phyloP scores from a whole-genome alignment of 73 alveolate species.

The Paraurostyla sp. region DNA sequence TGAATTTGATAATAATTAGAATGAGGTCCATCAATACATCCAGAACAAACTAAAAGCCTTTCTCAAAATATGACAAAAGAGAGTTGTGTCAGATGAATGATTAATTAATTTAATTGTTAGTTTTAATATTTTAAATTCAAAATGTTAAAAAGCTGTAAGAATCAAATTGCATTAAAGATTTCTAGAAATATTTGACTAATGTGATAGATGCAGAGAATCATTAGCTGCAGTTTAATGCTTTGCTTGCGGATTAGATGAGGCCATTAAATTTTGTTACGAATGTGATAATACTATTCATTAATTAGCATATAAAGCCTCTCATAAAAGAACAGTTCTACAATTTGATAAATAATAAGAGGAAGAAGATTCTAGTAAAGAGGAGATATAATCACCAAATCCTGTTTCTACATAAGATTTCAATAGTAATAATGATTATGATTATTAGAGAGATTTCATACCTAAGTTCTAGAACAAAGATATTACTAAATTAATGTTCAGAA shows the following conservation, averaged over 20 bases:
- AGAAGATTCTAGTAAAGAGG: neutral
- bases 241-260: constrained; percentile 54
- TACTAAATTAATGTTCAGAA: neutral
- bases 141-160: constrained; percentile 7
- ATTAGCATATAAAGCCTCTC: neutral
- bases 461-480: neutral
- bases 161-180: no score
- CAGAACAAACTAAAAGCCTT: no score
- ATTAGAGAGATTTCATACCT: neutral
- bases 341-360: neutral
- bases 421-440: neutral
- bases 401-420: neutral
- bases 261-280: constrained; percentile 39
- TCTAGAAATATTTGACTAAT: constrained; percentile 31
- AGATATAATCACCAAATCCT: no score
- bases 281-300: constrained; percentile 38
- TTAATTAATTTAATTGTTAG: neutral
- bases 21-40: no score
- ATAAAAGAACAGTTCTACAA: constrained; percentile 25
- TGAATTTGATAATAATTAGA: no score
- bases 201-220: constrained; percentile 47
- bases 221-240: constrained; percentile 36
- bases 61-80: no score
- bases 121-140: constrained; percentile 36
- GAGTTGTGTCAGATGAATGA: neutral